phyloP scores from a whole-genome alignment of 768 basidiomycete genomes.

The Tylopilus subfusipes region DNA sequence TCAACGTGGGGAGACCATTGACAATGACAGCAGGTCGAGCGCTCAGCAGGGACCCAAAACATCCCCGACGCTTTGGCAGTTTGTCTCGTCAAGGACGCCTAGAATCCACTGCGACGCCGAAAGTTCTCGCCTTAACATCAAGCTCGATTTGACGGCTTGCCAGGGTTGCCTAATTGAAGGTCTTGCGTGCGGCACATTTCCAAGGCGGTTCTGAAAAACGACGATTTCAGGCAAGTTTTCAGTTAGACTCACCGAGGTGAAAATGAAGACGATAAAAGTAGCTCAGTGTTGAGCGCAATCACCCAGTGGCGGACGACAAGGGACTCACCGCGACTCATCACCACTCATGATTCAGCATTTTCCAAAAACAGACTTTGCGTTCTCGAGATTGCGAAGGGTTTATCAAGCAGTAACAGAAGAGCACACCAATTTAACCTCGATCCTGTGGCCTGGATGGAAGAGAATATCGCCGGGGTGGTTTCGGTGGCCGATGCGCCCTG shows the following conservation, averaged over 20 bases:
- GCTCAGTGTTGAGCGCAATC: not conserved
- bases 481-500: conserved; percentile 7
- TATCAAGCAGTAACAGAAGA: not conserved
- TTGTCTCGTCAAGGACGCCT: too few relatives aligned
- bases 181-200: too few relatives aligned
- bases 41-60: too few relatives aligned
- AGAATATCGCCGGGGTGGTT: not conserved
- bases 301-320: not conserved
- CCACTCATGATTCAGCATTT: conserved; percentile 2
- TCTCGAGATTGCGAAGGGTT: conserved; percentile 10
- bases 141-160: too few relatives aligned
- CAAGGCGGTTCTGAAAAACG: too few relatives aligned
- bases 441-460: not conserved
- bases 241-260: not conserved
- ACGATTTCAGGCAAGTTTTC: not conserved
- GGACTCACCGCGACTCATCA: not conserved
- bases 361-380: conserved; percentile 7
- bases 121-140: too few relatives aligned
- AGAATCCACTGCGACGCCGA: too few relatives aligned
- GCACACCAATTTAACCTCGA: not conserved
- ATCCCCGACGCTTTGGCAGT: too few relatives aligned
- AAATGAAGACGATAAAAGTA: not conserved
- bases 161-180: too few relatives aligned
- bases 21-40: too few relatives aligned
- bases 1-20: too few relatives aligned